These are phyloP conservation scores for Teratosphaeria nubilosa DNA, from an alignment of 2,329 filamentous ascomycete species.

Conservation along the genomic window DNA sequence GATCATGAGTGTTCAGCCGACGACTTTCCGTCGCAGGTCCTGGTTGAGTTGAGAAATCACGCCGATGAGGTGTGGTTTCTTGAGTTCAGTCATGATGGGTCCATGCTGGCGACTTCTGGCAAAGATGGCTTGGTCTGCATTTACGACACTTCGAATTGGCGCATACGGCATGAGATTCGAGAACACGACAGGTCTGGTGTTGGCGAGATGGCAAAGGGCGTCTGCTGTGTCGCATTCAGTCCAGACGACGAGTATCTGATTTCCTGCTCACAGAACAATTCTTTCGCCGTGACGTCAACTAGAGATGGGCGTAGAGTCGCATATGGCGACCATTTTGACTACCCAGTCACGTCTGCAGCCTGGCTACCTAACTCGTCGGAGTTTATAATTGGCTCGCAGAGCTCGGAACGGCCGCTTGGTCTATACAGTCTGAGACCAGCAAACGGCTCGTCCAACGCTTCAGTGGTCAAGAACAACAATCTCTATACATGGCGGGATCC, in stretches of 20 bases:
- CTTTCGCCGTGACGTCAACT: constrained; percentile 24
- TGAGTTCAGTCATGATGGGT: constrained; percentile 80
- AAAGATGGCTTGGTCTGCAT: constrained; percentile 66
- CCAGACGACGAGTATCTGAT: constrained; percentile 81
- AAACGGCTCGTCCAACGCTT: background rate
- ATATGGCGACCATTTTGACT: constrained; percentile 59
- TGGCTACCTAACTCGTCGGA: constrained; percentile 71
- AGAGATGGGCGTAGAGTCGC: constrained; percentile 48
- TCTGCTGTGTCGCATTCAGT: constrained; percentile 81
- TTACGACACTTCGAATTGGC: constrained; percentile 66
- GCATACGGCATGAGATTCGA: constrained; percentile 42
- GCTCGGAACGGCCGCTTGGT: constrained; percentile 55
- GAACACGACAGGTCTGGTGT: constrained; percentile 18
- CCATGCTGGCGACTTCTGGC: constrained; percentile 71
- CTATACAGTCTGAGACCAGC: constrained; percentile 32
- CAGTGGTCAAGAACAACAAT: constrained; percentile 18
- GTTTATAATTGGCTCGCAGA: constrained; percentile 71
- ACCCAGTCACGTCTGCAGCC: constrained; percentile 80
- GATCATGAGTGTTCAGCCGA: constrained; percentile 75
- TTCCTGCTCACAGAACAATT: constrained; percentile 51
- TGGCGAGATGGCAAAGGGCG: constrained; percentile 35
- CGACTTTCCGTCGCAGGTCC: constrained; percentile 63
- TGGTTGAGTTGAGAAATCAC: constrained; percentile 62
- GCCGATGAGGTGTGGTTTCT: constrained; percentile 84
- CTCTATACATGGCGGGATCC: constrained; percentile 29